These are phyloP conservation scores for Vigna trinervia DNA, from an alignment of 306 rosid species.

Conservation along the genomic window DNA sequence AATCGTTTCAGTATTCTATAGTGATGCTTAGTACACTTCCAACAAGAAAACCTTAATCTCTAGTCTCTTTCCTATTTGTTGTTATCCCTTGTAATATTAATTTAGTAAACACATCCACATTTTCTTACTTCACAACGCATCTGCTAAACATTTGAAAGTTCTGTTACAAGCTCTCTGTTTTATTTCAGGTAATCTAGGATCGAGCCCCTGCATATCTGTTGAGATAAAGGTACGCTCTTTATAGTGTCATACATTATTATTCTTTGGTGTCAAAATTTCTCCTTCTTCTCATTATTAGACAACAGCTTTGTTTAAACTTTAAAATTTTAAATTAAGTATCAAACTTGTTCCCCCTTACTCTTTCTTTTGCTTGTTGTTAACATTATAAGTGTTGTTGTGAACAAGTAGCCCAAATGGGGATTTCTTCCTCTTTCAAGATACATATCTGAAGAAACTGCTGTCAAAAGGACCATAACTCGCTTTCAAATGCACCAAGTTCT, in stretches of 20 bases:
- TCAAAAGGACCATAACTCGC: slow-evolving; percentile 74
- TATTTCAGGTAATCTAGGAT: slow-evolving; percentile 63
- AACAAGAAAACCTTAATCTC: slow-evolving; percentile 17
- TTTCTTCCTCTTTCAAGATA: slow-evolving; percentile 84
- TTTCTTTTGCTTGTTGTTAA: slow-evolving; percentile 19
- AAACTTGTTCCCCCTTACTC: slow-evolving; percentile 15
- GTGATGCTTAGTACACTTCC: slow-evolving; percentile 19
- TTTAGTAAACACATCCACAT: slow-evolving; percentile 13
- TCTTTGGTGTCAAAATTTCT: slow-evolving; percentile 5
- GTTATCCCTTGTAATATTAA: background rate
- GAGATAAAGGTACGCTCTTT: slow-evolving; percentile 81
- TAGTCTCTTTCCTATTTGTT: background rate
- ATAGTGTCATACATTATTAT: background rate
- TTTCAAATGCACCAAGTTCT: slow-evolving; percentile 94
- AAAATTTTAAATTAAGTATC: slow-evolving; percentile 17
- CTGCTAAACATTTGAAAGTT: slow-evolving; percentile 30
- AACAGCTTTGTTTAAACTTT: slow-evolving; percentile 1
- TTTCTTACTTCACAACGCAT: background rate
- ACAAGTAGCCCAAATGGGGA: slow-evolving; percentile 91
- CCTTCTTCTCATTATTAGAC: background rate
- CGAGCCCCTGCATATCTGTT: slow-evolving; percentile 71
- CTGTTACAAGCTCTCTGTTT: slow-evolving; percentile 36
- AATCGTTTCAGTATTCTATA: background rate
- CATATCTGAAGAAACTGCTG: slow-evolving; percentile 69
- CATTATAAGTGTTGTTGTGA: slow-evolving; percentile 37